A percentile compares a stretch with the other conserved stretches of the same genome.
Conservation (phyloP, 495 filamentous ascomycete genomes). For the Podospora fimiseda region DNA sequence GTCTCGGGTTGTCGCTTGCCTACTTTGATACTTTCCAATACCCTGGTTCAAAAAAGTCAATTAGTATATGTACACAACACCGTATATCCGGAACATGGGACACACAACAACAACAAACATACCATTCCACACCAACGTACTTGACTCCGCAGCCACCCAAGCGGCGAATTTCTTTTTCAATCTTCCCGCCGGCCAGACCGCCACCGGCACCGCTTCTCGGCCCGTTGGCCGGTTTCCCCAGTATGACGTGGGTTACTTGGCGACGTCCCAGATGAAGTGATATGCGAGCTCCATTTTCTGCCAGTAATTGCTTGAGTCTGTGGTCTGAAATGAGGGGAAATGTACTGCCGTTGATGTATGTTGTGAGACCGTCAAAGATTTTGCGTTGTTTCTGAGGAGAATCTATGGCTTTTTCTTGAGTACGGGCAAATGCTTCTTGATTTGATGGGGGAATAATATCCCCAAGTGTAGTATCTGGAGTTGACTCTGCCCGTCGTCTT, state of each 20-base stretch:
- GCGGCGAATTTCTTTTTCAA: conserved; percentile 70
- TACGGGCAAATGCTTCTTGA: no score
- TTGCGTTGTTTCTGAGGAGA: conserved; percentile 12
- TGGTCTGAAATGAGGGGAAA: conserved; percentile 78
- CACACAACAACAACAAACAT: conserved; percentile 18
- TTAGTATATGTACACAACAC: conserved; percentile 14
- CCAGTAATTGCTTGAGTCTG: conserved; percentile 71
- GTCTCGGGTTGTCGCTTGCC: conserved; percentile 70
- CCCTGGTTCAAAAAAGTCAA: conserved; percentile 38
- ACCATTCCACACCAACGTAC: conserved; percentile 83
- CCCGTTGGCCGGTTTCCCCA: conserved; percentile 51
- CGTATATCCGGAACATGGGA: background rate
- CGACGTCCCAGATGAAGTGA: conserved; percentile 62
- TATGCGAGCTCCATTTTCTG: conserved; percentile 62
- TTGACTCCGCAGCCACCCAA: conserved; percentile 63
- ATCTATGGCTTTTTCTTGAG: no score
- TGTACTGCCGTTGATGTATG: conserved; percentile 90
- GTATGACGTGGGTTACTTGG: conserved; percentile 79
- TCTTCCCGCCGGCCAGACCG: conserved; percentile 70
- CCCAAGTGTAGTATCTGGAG: no score
- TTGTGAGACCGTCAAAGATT: conserved; percentile 59
- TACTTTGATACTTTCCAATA: conserved; percentile 69
- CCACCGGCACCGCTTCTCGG: conserved; percentile 56
- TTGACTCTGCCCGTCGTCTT: no score
- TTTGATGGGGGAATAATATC: no score